Base-by-base conservation (phyloP, 192 early-diverging fungal species). In the Geranomyces michiganensis region DNA sequence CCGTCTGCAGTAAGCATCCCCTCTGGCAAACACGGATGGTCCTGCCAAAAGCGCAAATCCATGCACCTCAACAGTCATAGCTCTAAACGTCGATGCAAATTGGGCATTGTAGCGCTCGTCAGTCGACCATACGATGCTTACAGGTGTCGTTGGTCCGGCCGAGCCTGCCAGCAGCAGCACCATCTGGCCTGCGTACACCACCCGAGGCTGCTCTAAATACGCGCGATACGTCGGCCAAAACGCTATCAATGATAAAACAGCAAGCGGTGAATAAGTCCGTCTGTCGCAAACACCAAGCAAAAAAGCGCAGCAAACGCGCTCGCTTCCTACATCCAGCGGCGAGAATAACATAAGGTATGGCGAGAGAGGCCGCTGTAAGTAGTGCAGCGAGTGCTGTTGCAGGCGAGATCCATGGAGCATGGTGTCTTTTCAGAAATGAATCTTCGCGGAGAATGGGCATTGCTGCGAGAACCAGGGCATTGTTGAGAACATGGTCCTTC, bases 191-290 rank as follows among this genome's bases (percentile, higher is more conserved):
- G 64, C 72, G 46, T 72, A 82, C 19, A 55, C 49, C 19, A 82
- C 72, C 9, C 67, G 63, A 7, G 80, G 80, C 65, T 79, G 80
- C 32, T 72, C 67, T n/a, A 31, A 14, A 58, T 79, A 79, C 26
- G 74, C 63, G 33, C 66, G 66, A 43, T 45, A 43, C 61, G 79
- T 79, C 15, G 76, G 41, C 77, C 77, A 79, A 71, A 82, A 78
- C 44, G 77, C 80, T 82, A 26, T n/a, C n/a, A n/a, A n/a, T n/a
- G 49, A 30, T 30, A 29, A 24, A n/a, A n/a, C n/a, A n/a, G n/a
- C n/a, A n/a, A n/a, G n/a, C n/a, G n/a, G n/a, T n/a, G n/a, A n/a
- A n/a, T n/a, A n/a, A n/a, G n/a, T n/a, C n/a, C n/a, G n/a, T n/a
- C n/a, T n/a, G n/a, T n/a, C n/a, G n/a, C 30, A 31, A 46, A 29